These are phyloP conservation scores for Dryas octopetala DNA, from an alignment of 306 rosid species.

Conservation along the genomic window DNA sequence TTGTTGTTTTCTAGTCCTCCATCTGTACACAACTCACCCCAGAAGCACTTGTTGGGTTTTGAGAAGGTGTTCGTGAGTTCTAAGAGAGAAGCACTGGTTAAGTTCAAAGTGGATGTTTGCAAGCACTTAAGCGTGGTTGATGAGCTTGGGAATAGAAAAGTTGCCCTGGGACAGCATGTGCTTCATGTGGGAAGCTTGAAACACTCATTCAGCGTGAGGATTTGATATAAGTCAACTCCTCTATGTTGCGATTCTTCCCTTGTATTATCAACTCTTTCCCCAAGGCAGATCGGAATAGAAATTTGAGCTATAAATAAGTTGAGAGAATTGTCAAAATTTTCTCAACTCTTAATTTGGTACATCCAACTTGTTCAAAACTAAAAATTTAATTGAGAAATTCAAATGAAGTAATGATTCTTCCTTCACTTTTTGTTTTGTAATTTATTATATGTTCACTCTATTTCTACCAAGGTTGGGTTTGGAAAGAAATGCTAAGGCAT, in stretches of 20 bases:
- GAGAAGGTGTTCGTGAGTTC: conserved; percentile 63
- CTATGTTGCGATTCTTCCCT: conserved; percentile 6
- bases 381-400: not conserved
- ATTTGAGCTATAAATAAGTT: conserved; percentile 30
- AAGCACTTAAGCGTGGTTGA: conserved; percentile 86
- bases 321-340: conserved; percentile 26
- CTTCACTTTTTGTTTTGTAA: not conserved
- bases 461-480: too few species aligned
- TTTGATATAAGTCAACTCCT: conserved; percentile 58
- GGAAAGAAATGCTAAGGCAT: too few species aligned
- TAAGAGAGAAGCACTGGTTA: conserved; percentile 50
- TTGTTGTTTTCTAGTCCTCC: conserved; percentile 75
- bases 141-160: conserved; percentile 73
- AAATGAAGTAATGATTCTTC: not conserved
- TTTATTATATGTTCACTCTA: too few species aligned
- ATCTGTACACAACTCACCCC: conserved; percentile 66
- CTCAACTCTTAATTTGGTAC: conserved; percentile 10
- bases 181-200: conserved; percentile 87
- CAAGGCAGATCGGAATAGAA: conserved; percentile 2
- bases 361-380: not conserved
- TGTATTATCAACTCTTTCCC: not conserved
- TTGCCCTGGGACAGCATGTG: conserved; percentile 71
- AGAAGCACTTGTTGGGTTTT: conserved; percentile 72
- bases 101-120: conserved; percentile 76
- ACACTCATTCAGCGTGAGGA: conserved; percentile 61